phyloP scores from a whole-genome alignment of 768 basidiomycete species.

The Tylopilus vinaceipallidus region DNA sequence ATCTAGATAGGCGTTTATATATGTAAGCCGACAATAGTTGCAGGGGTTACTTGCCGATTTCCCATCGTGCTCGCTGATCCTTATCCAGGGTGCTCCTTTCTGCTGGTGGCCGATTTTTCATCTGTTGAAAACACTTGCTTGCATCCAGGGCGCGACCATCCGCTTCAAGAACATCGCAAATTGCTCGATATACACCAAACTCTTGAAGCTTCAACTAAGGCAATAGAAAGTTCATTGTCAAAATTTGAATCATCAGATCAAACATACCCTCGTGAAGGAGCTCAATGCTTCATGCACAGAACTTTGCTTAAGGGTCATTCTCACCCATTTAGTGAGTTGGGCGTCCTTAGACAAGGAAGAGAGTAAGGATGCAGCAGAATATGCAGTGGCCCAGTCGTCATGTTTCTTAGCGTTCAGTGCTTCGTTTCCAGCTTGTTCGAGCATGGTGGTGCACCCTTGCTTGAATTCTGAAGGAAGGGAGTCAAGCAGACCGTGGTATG shows the following conservation, averaged over 20 bases:
- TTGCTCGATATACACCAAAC: not conserved
- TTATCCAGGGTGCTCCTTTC: not conserved
- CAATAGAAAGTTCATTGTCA: not conserved
- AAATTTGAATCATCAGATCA: not conserved
- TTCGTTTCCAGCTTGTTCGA: not conserved
- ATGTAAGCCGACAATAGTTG: too few relatives aligned
- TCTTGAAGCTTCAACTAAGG: constrained; percentile 1
- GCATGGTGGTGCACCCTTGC: not conserved
- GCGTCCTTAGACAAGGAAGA: not conserved
- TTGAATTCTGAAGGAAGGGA: too few relatives aligned
- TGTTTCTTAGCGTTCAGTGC: not conserved
- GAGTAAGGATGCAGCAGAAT: not conserved
- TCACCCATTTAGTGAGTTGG: constrained; percentile 1
- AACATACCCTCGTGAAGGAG: not conserved
- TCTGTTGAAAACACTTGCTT: not conserved
- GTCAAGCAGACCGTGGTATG: too few relatives aligned
- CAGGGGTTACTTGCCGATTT: too few relatives aligned
- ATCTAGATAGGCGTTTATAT: too few relatives aligned
- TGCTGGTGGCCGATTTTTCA: not conserved
- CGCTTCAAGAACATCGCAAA: constrained; percentile 1
- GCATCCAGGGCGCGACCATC: not conserved
- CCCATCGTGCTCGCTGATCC: not conserved
- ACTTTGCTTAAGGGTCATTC: not conserved
- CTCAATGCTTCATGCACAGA: not conserved
- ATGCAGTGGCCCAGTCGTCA: not conserved